Base-by-base conservation (phyloP, 352 stramenopile species). In the Phytopythium kandeliae region DNA sequence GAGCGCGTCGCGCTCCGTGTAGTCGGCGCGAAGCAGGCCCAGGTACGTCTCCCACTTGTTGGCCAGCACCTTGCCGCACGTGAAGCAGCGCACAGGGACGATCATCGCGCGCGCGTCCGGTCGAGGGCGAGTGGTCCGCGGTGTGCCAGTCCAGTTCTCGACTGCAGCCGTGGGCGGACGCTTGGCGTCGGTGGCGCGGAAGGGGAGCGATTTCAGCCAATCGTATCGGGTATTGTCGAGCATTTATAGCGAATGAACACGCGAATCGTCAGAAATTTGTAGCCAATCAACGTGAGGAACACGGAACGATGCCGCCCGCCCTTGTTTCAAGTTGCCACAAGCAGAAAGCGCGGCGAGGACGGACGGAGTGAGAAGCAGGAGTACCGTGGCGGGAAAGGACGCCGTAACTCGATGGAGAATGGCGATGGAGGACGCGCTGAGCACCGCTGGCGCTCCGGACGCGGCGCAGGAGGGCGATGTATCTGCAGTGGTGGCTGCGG, bases 11-110 rank as follows among this genome's bases (percentile, higher is more conserved):
- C 96, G 92, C 67, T 99, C 96, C 15, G 95, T 98, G 74, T 97
- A 97, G 78, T 98, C 96, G 25, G 93, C 91, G 56, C 97, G 89
- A 48, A 99, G 74, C 48, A 99, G 78, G 60, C 94, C 88, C 30
- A 99, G 78, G 77, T 99, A 99, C 11, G 93, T 98, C 74, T 99
- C 96, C 95, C 96, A 99, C 81, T 99, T 99, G 82, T 99, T 99
- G 48, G 96, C 97, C 69, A 99, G 97, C 65, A 99, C 93, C 77
- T 99, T 99, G 61, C 97, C 97, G 76, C 97, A 99, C 51, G 97
- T 99, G 78, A 99, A 99, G 85, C 97, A 99, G 63, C 96, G 91
- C 61, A 99, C 97, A 22, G 97, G 97, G 57, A 99, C 97, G 67
- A 99, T 99, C 97, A 99, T 98, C 33, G 16, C 41, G 30, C 36